Base-by-base conservation (phyloP, 1,284 basidiomycete species). In the Pseudozyma flocculosa region DNA sequence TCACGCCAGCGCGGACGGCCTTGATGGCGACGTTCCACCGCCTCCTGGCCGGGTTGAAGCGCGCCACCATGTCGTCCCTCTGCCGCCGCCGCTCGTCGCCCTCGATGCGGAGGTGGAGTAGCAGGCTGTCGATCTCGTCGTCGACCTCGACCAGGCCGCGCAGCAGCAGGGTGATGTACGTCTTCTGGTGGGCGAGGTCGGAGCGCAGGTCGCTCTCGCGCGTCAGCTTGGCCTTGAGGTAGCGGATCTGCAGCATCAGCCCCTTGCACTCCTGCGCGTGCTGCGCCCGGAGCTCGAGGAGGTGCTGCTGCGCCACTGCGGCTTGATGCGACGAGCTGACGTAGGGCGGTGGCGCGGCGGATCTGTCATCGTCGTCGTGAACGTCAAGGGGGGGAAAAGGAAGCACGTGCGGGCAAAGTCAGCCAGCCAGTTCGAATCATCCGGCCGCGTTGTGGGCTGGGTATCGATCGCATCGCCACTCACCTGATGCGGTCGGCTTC, bases 161-260 rank as follows among this genome's bases (percentile, higher is more conserved):
- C 10, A 64, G 50, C 1, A 64, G 51, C 8, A 54, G 37, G 3
- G 47, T 24, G 50, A 64, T 64, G 48, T 72, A 74, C 22, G 52
- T 44, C 45, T 98, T 98, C 80, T 97, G 94, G 72, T 91, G 87
- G 4, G 84, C 82, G 41, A 97, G 81, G 65, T 88, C 87, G 50
- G 82, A 83, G n/a, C 93, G 84, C 80, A 94, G 85, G 1, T 84
- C 83, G 21, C 86, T 85, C 80, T 98, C 94, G 30, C 94, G 84
- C 1, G 85, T 88, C 79, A 88, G 93, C 75, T 91, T 91, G 43
- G 88, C 87, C 78, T 97, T 94, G 61, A 97, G 83, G 79, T 96
- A 96, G 43, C 84, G 84, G 61, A 96, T 92, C 76, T 95, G 88
- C 3, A 90, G 84, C 52, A 93, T 84, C 19, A 93, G 81, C 14